Percentiles rank a stretch among this genome's conserved stretches.
Evolutionary conservation across 495 filamentous ascomycete species (phyloP).

Genomic region (Platismatia glauca): DNA sequence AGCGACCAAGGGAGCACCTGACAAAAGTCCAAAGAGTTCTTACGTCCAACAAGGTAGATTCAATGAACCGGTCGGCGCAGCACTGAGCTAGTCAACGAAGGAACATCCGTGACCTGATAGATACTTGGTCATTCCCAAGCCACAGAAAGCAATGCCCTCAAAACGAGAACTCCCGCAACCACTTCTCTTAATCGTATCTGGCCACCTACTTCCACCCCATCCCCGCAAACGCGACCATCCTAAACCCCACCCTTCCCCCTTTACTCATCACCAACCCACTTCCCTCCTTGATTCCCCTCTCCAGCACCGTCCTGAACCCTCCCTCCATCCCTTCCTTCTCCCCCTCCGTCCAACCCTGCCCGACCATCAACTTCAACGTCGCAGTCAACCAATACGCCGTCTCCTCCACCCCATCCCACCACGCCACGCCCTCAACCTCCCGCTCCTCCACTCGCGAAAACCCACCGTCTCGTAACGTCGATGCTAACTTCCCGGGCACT

Average conservation of each 20-base stretch:
- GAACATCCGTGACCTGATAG: too few species aligned
- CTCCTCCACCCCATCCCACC: slow-evolving; percentile 7
- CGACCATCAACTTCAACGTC: slow-evolving; percentile 12
- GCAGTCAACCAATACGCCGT: slow-evolving; percentile 4
- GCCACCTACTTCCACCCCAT: slow-evolving; percentile 10
- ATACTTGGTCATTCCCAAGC: too few species aligned
- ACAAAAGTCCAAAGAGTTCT: too few species aligned
- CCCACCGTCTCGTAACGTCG: slow-evolving; percentile 7
- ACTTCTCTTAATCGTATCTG: not conserved
- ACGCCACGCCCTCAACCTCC: not conserved
- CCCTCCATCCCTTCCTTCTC: slow-evolving; percentile 16
- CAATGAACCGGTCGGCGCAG: too few species aligned
- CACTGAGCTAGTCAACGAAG: too few species aligned
- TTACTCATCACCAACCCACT: not conserved
- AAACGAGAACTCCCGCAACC: too few species aligned
- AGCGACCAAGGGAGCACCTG: too few species aligned
- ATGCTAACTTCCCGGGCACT: not conserved
- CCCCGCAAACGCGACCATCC: slow-evolving; percentile 8
- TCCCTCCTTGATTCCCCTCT: not conserved
- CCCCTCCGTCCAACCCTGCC: slow-evolving; percentile 7
- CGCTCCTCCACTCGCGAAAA: slow-evolving; percentile 8
- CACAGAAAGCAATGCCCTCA: too few species aligned
- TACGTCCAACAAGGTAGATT: too few species aligned
- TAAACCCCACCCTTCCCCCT: slow-evolving; percentile 7
- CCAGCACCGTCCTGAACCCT: slow-evolving; percentile 3